Base-by-base conservation (phyloP, 345 rosid species). In the Murraya paniculata region DNA sequence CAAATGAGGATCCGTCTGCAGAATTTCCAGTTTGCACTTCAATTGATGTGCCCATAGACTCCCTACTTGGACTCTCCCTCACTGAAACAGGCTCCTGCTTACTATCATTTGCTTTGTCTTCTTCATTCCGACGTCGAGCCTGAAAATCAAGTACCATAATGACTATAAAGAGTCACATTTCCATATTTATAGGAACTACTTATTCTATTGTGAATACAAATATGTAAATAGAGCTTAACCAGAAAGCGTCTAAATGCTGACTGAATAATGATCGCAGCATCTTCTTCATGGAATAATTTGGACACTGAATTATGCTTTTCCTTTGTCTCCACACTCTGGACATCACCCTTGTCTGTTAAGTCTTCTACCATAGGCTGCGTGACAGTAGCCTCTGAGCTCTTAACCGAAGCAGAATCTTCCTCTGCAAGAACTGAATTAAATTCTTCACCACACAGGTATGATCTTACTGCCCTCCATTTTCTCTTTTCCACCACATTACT, bases 11-110 rank as follows among this genome's bases (percentile, higher is more conserved):
- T 53, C 84, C 86, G 73, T 82, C 88, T 21, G 64, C 68, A n/a
- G 95, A 93, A 73, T 89, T 84, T 79, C 90, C 88, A 2, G 92
- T 88, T 81, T 89, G 94, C 70, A 88, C 95, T 90, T 93, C 95
- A 72, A 88, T 31, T 58, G 97, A 92, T 59, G 94, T 91, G 74
- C 89, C 89, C 28, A 84, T 60, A 53, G 95, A 90, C 64, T 81
- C 87, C 68, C 83, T 85, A 50, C 85, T 80, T n/a, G 91, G 94
- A 67, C 90, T 88, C 35, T 74, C 86, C 7, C 58, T 77, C 75
- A 64, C 84, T 7, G 57, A n/a, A 36, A 66, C 74, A 39, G 72
- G 59, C 77, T 85, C 83, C 61, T 73, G 80, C 77, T 81, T 53
- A 24, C 7, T 74, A 28, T 74, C 82, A 48, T 75, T 68, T n/a